Evolutionary conservation across 2,329 filamentous ascomycete genomes (phyloP), one percentile per base, ranked within the genome.

Genomic region (Macrophomina tecta): DNA sequence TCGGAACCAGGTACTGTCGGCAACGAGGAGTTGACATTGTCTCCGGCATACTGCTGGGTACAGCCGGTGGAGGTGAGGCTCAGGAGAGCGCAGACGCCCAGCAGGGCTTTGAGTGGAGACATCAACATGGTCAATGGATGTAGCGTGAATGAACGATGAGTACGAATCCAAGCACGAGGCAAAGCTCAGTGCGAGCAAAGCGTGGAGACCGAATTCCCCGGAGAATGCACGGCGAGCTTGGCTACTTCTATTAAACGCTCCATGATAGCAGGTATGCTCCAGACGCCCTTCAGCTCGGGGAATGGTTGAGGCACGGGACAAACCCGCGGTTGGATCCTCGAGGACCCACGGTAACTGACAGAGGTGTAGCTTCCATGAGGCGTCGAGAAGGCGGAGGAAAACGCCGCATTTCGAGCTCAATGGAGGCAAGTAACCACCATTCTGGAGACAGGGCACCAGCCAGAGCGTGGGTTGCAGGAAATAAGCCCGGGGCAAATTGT

Each of bases 1-100:
- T 68, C 66, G 2, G 62, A 34, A 45, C 66, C 66, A 16, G 66
- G 62, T 7, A 68, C 66, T 8, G 23, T 2, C 2, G 63, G 67
- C n/a, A 68, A 53, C 2, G 63, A 36, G 9, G 46, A 66, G 23
- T 28, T 53, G 18, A 68, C 61, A 16, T 34, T 61, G 5, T 49
- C 46, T 12, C 67, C 67, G 18, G 18, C 62, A 62, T 55, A 68
- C 45, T 68, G 67, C 53, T 68, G 67, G 11, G 67, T 63, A 16
- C 14, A 48, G 51, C 42, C 30, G 18, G 64, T 32, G 3, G 51
- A 56, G n/a, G 32, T 32, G 18, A 67, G 16, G 36, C 16, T 16
- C 8, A 64, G 48, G 8, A 67, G 16, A 12, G 30, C 28, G 8
- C 53, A 51, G 34, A 38, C 51, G 28, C 62, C 34, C 18, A 65